Percentiles rank a stretch among this genome's conserved stretches.
These are phyloP conservation scores for Borovskyia barvae DNA, from an alignment of 208 protist genomes.

Conservation along the genomic window DNA sequence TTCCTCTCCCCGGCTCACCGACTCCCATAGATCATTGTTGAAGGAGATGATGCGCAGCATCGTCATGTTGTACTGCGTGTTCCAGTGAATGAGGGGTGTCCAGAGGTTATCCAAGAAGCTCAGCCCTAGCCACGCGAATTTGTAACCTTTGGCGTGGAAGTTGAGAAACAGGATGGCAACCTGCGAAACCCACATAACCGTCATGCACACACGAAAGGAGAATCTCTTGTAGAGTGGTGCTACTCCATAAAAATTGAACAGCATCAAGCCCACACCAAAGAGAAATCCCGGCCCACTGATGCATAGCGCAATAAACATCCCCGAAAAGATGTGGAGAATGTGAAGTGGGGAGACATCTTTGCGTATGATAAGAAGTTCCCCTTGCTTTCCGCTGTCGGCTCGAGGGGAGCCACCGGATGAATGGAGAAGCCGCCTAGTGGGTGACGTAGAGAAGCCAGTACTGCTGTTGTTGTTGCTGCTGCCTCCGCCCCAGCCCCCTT, in stretches of 20 bases:
- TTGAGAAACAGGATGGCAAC: constrained; percentile 49
- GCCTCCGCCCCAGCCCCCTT: no score
- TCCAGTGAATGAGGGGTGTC: constrained; percentile 41
- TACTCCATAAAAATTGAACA: constrained; percentile 50
- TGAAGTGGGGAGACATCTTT: constrained; percentile 16
- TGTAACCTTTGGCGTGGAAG: constrained; percentile 30
- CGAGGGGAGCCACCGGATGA: no score
- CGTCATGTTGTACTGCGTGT: constrained; percentile 71
- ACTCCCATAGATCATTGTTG: constrained; percentile 55
- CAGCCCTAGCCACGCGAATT: constrained; percentile 46
- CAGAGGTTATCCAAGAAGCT: constrained; percentile 26
- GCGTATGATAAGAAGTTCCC: background rate
- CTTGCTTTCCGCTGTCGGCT: background rate
- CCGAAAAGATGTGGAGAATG: constrained; percentile 40
- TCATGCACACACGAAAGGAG: constrained; percentile 37
- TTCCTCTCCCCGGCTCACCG: constrained; percentile 10
- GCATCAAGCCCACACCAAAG: constrained; percentile 39
- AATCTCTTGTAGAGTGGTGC: constrained; percentile 34
- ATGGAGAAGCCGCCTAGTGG: no score
- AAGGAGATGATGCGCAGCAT: constrained; percentile 79
- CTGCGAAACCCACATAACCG: constrained; percentile 47
- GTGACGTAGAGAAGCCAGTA: no score
- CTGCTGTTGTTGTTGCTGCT: no score
- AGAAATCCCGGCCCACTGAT: constrained; percentile 42
- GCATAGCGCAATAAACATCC: constrained; percentile 28